Base-by-base conservation (phyloP, 2,329 filamentous ascomycete species). In the Fusarium udum region DNA sequence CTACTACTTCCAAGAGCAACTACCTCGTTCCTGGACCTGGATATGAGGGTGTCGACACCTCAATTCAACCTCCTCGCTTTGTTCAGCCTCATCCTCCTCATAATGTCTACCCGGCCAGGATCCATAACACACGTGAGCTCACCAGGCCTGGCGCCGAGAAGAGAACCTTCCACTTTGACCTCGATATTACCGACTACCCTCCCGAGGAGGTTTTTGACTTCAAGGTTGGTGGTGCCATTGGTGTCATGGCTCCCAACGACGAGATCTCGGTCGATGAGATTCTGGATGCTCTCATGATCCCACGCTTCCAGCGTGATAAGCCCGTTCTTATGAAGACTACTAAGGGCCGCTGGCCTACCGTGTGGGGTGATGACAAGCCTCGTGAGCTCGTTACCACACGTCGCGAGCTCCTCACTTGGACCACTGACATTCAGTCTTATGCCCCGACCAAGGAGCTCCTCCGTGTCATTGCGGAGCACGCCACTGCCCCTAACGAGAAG, bases 31-130 rank as follows among this genome's bases (percentile, higher is more conserved):
- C 78, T 37, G 78, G 82, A 14, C 75, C 75, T 39, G 78, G 86
- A 18, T 83, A 86, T 48, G 75, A 79, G 53, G 79, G 84, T 43
- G 80, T 90, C 64, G 86, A 92, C 76, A 91, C 90, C 7, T 80
- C 84, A 15, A 86, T 90, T 67, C 92, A 95, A 79, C 95, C 96
- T 24, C 96, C 96, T 12, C 88, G 87, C 67, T 99, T 95, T 78
- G 95, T 99, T 61, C 94, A 97, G 80, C 96, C 96, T 32, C 96
- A 99, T 81, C 94, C 94, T 64, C 96, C 96, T 1, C 96, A 97
- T 83, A 88, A 95, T 74, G 95, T 98, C 69, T 97, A 93, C 83
- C 92, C 95, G 2, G 95, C 95, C n/a, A 94, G 91, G 72, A 89
- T 99, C 52, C 92, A 94, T 82, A 91, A 91, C 77, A 90, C 94